Base-by-base conservation (phyloP, 768 basidiomycete genomes). In the Russula virescens region DNA sequence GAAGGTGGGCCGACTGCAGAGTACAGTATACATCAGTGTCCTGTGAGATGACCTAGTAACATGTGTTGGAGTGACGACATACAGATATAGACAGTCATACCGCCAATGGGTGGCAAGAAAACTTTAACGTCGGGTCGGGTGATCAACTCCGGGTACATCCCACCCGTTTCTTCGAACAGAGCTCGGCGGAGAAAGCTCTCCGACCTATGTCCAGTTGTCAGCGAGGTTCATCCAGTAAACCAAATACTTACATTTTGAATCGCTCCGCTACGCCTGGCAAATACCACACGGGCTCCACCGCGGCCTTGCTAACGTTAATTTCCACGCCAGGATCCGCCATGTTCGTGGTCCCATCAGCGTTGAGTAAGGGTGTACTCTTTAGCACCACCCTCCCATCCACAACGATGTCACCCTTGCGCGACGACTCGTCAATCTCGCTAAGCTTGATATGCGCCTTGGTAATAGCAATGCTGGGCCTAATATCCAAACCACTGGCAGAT, bases 251-350 rank as follows among this genome's bases (percentile, higher is more conserved):
- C 91, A 97, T 94, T 23, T 87, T 89, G 69, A 98, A 93, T n/a
- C 96, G 79, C 67, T 91, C 89, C 0, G 96, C 96, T 1, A 98
- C 86, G 13, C 94, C 93, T 48, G 95, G 95, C 1, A 97, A 76
- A 72, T 89, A 92, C 95, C 95, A 98, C 16, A 98, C 94, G 0
- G 95, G 96, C 71, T 98, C 96, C 9, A 98, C 88, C 0, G 96
- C 95, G 0, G 94, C 95, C 76, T 98, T 98, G 72, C 85, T 87
- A n/a, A 89, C 83, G 50, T 77, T 83, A 14, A 98, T 83, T 77
- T 98, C 96, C 19, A 98, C 84, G 7, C 96, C 95, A 9, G 87
- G 84, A 60, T 83, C 80, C 26, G 77, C 81, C 8, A 76, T 73
- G 58, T 80, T 85, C 62, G 70, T 70, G 0, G 80, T 79, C 14